phyloP scores from a whole-genome alignment of 108 stramenopile species.

The Cyclotella atomus region DNA sequence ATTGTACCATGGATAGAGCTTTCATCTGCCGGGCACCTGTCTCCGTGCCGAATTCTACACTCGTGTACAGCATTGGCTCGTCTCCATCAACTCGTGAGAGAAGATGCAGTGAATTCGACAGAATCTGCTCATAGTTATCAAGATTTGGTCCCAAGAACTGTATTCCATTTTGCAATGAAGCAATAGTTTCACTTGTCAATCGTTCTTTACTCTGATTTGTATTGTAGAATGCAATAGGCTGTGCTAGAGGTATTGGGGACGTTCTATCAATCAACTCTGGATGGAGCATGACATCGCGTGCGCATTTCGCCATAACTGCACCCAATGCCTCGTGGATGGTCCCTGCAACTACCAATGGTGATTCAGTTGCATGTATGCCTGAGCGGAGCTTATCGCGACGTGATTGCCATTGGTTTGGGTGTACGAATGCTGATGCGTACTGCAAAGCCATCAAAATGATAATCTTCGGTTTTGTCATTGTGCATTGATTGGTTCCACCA shows the following conservation, averaged over 20 bases:
- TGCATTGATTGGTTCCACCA: no score
- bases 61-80: conserved; percentile 16
- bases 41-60: conserved; percentile 8
- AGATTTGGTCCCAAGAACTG: conserved; percentile 8
- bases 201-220: neutral
- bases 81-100: conserved; percentile 9
- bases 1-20: conserved; percentile 11
- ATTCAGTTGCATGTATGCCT: neutral
- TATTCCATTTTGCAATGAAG: conserved; percentile 34
- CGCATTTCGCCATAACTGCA: conserved; percentile 33
- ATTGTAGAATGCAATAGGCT: conserved; percentile 28
- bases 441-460: neutral
- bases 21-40: neutral
- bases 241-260: conserved; percentile 23
- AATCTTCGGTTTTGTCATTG: neutral
- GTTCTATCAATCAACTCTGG: neutral
- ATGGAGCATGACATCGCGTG: conserved; percentile 18
- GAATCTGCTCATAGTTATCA: conserved; percentile 20
- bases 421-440: neutral
- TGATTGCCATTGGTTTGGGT: neutral
- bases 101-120: conserved; percentile 18
- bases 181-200: conserved; percentile 19
- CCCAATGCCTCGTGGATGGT: conserved; percentile 15
- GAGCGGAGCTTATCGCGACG: neutral
- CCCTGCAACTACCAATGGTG: conserved; percentile 20